These are phyloP conservation scores for Hondaea fermentalgiana DNA, from an alignment of 108 stramenopile species.

Conservation along the genomic window DNA sequence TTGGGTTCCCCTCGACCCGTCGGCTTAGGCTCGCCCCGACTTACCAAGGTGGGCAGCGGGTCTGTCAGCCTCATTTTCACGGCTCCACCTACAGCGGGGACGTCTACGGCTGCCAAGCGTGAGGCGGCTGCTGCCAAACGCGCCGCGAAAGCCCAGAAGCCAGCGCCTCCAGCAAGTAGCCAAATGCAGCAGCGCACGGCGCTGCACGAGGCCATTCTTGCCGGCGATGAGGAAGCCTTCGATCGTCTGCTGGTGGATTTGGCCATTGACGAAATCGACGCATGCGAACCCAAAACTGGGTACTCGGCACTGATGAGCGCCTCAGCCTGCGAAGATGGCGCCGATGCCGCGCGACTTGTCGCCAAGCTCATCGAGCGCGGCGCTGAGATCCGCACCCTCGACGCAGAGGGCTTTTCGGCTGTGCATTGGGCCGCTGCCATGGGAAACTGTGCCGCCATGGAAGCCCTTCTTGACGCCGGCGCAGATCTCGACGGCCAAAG, in stretches of 20 bases:
- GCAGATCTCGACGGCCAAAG: neutral
- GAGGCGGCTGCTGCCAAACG: too few species aligned
- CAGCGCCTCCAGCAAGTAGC: neutral
- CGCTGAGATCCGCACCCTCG: neutral
- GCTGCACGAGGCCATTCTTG: neutral
- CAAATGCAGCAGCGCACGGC: neutral
- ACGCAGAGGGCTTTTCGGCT: neutral
- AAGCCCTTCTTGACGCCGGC: neutral
- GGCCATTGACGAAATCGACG: neutral
- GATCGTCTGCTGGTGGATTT: neutral
- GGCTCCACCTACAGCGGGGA: neutral
- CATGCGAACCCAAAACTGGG: neutral
- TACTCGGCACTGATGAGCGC: conserved; percentile 18
- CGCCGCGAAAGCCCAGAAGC: neutral
- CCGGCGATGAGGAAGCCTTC: neutral
- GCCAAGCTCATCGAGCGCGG: neutral
- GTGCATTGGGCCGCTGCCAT: conserved; percentile 17
- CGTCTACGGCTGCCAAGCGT: too few species aligned
- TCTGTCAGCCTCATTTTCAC: neutral
- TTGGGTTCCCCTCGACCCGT: neutral
- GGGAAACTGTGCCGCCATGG: neutral
- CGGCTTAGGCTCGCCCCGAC: neutral
- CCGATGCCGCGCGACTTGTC: neutral
- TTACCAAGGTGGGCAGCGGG: neutral
- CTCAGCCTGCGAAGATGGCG: neutral